Conservation (phyloP, 2,329 filamentous ascomycete species). For the Trichoderma atrobrunneum region DNA sequence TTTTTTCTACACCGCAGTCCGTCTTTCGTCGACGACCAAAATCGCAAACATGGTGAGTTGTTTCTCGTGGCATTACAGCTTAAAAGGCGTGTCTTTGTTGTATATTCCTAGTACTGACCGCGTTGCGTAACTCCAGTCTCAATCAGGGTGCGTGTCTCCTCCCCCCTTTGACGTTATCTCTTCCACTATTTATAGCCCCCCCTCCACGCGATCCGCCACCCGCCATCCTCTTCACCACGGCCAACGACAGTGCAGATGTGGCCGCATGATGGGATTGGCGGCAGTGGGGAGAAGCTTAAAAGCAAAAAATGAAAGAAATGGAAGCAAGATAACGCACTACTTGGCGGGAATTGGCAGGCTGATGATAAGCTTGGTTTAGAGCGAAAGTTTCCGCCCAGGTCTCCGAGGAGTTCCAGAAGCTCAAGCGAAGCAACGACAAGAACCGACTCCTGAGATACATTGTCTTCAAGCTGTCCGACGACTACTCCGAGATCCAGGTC, state of each 20-base stretch:
- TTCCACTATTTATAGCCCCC: background rate
- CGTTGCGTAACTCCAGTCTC: conserved; percentile 48
- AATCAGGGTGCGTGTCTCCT: conserved; percentile 61
- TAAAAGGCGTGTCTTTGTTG: background rate
- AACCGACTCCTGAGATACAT: conserved; percentile 65
- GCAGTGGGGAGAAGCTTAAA: background rate
- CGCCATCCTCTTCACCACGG: background rate
- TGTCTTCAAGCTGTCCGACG: conserved; percentile 82
- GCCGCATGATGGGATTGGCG: background rate
- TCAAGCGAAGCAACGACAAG: conserved; percentile 19
- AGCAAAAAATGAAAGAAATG: background rate
- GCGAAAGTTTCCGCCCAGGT: conserved; percentile 38
- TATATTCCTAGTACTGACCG: background rate
- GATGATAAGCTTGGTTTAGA: conserved; percentile 1
- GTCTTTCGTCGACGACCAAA: conserved; percentile 20
- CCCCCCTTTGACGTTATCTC: conserved; percentile 42
- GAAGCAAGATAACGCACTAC: background rate
- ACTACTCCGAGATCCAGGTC: conserved; percentile 78
- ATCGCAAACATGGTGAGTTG: conserved; percentile 44
- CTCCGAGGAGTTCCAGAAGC: conserved; percentile 54
- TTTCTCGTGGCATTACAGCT: conserved; percentile 15
- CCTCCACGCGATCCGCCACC: background rate
- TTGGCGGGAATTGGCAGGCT: background rate
- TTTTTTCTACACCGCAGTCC: conserved; percentile 5
- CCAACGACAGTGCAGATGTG: background rate